Evolutionary conservation across 805 yeast species (phyloP).

Genomic region (Saturnispora galanensis): DNA sequence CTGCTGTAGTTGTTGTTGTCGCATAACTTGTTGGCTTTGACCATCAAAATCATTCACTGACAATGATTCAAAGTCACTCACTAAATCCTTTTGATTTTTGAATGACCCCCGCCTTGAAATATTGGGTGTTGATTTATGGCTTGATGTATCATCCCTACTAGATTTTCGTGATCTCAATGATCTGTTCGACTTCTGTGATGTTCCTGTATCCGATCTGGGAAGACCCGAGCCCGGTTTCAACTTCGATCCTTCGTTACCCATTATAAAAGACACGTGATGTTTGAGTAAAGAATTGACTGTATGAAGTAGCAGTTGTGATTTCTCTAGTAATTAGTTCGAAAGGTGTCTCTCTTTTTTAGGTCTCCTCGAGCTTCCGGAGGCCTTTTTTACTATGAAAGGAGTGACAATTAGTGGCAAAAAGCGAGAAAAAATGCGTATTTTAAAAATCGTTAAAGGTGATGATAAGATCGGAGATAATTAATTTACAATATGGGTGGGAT

Average conservation of each 20-base stretch:
- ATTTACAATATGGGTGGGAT: too few species aligned
- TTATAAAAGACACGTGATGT: conserved; percentile 4
- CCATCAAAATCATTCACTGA: background rate
- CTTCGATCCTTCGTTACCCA: conserved; percentile 30
- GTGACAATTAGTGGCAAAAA: too few species aligned
- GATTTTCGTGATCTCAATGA: conserved; percentile 25
- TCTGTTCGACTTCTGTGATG: conserved; percentile 22
- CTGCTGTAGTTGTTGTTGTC: conserved; percentile 15
- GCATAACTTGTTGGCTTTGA: background rate
- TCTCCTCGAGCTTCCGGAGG: too few species aligned
- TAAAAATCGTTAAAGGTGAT: too few species aligned
- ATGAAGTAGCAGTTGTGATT: background rate
- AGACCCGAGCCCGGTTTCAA: conserved; percentile 21
- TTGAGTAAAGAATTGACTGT: background rate
- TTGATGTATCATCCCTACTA: conserved; percentile 14
- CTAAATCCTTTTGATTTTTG: conserved; percentile 16
- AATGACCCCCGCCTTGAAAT: conserved; percentile 21
- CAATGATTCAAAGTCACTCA: conserved; percentile 14
- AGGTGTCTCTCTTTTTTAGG: background rate
- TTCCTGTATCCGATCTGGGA: conserved; percentile 24
- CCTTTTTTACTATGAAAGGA: too few species aligned
- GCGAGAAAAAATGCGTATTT: too few species aligned
- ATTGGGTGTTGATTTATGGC: conserved; percentile 19
- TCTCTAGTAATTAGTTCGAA: background rate
- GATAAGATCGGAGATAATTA: too few species aligned